A percentile compares a stretch with the other conserved stretches of the same genome.
These are phyloP conservation scores for Plenodomus biglobosus DNA, from an alignment of 2,329 filamentous ascomycete species.

Conservation along the genomic window DNA sequence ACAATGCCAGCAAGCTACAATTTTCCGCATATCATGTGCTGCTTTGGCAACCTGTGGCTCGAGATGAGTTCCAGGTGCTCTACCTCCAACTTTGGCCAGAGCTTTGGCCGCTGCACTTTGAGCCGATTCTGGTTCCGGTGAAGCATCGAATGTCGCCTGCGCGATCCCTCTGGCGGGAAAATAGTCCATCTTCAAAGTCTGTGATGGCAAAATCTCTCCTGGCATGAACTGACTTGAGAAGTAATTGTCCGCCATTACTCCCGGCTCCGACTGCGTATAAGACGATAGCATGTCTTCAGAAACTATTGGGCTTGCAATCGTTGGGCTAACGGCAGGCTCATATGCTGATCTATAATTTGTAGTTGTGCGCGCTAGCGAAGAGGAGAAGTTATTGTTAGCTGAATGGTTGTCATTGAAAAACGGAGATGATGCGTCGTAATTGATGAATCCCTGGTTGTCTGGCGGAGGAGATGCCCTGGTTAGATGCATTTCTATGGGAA, in stretches of 20 bases:
- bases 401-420: conserved; percentile 31
- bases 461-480: conserved; percentile 29
- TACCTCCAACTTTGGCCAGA: conserved; percentile 38
- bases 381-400: conserved; percentile 16
- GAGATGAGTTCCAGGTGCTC: conserved; percentile 44
- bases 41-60: conserved; percentile 43
- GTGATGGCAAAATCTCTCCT: conserved; percentile 5
- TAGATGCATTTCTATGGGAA: conserved; percentile 26
- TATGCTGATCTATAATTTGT: conserved; percentile 20
- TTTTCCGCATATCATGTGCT: conserved; percentile 50
- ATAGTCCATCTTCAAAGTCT: conserved; percentile 6
- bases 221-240: conserved; percentile 13
- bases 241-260: conserved; percentile 22
- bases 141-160: conserved; percentile 24
- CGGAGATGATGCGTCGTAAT: conserved; percentile 28
- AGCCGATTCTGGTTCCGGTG: conserved; percentile 31
- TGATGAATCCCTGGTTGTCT: conserved; percentile 29
- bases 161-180: conserved; percentile 12
- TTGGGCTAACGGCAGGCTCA: conserved; percentile 29
- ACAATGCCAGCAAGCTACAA: conserved; percentile 53
- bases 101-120: conserved; percentile 24
- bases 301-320: conserved; percentile 33
- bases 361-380: conserved; percentile 24
- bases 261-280: conserved; percentile 29
- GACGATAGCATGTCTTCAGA: conserved; percentile 34